Conservation (phyloP, 441 rosid species). For the Theobroma grandiflorum region DNA sequence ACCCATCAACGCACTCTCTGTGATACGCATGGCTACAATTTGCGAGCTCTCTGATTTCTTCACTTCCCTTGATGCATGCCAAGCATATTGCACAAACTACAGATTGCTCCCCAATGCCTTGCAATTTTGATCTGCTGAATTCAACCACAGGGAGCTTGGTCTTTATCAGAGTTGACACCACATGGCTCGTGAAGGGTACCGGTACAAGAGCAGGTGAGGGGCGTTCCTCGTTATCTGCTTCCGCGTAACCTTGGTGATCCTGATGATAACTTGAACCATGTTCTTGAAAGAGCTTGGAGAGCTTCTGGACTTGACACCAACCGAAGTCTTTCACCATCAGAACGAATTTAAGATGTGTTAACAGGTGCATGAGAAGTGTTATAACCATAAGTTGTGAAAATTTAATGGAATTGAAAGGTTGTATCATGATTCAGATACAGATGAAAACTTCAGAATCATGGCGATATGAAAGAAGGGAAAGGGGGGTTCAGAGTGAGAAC, state of each 20-base stretch:
- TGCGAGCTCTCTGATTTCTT: conserved; percentile 18
- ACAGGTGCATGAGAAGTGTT: neutral
- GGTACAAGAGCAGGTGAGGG: conserved; percentile 12
- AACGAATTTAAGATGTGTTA: neutral
- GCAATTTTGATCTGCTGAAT: neutral
- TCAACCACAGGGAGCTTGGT: neutral
- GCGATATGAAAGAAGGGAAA: neutral
- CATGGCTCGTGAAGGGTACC: neutral
- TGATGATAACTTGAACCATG: neutral
- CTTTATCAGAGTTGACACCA: neutral
- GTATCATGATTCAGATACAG: conserved; percentile 15
- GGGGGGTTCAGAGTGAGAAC: neutral
- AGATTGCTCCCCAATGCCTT: neutral
- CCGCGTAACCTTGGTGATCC: neutral
- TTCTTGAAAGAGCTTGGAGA: neutral
- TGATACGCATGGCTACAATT: conserved; percentile 18
- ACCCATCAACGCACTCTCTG: conserved; percentile 11
- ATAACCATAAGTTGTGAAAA: neutral
- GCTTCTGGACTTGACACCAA: neutral
- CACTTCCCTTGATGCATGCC: conserved; percentile 7
- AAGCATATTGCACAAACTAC: conserved; percentile 2
- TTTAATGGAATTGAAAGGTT: neutral
- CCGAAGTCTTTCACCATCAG: neutral
- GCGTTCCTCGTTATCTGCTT: neutral
- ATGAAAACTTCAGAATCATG: neutral